Evolutionary conservation across 179 eudicot species (phyloP).

Genomic region (Silene coronaria): DNA sequence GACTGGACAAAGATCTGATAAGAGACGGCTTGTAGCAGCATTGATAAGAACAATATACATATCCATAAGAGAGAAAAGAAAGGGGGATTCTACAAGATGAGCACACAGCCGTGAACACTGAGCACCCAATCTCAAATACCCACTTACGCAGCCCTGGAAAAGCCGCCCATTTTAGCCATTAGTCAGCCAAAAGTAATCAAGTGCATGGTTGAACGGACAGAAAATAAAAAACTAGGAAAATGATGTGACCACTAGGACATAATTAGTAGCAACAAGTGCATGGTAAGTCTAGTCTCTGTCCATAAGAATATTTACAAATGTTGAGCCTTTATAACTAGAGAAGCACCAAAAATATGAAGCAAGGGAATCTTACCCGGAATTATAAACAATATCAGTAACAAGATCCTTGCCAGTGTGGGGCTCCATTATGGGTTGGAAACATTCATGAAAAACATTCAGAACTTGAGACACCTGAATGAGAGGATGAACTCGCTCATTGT

Average conservation of each 20-base stretch:
- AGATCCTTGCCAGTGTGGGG: conserved; percentile 43
- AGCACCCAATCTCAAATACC: no score
- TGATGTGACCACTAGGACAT: not conserved
- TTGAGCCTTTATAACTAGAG: not conserved
- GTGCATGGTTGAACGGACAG: no score
- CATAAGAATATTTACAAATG: not conserved
- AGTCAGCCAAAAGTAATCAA: no score
- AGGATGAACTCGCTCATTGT: conserved; percentile 40
- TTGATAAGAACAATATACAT: no score
- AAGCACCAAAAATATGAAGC: not conserved
- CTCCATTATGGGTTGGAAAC: conserved; percentile 42
- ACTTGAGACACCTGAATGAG: conserved; percentile 38
- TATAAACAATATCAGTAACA: conserved; percentile 45
- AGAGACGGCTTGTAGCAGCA: no score
- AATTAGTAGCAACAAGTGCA: not conserved
- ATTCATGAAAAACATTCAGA: conserved; percentile 40
- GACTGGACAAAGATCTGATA: no score
- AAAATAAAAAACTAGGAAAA: no score
- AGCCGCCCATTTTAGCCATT: no score
- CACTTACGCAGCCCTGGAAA: no score
- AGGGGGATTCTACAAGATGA: no score
- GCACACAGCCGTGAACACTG: no score
- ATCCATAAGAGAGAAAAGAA: no score
- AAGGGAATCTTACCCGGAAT: conserved; percentile 40
- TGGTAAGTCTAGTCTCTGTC: not conserved